These are phyloP conservation scores for Ophiostoma himal-ulmi DNA, from an alignment of 2,329 filamentous ascomycete genomes.

Conservation along the genomic window DNA sequence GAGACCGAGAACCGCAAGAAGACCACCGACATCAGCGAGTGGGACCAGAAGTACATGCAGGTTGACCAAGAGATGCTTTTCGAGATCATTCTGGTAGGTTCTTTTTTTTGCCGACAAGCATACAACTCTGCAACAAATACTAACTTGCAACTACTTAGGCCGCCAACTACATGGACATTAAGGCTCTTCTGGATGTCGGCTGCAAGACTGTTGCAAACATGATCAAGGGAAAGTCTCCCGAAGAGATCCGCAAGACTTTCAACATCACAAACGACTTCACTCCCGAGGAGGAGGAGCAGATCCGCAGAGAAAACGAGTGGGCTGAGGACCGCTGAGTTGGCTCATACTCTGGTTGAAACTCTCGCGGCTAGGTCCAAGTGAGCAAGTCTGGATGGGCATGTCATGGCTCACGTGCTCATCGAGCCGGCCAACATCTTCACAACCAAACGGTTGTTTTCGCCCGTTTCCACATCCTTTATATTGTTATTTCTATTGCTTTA, in stretches of 20 bases:
- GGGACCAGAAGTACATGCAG: constrained; percentile 99
- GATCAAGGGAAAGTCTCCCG: constrained; percentile 99
- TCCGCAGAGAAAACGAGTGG: constrained; percentile 86
- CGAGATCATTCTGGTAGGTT: constrained; percentile 86
- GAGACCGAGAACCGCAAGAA: constrained; percentile 94
- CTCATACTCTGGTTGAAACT: too few relatives aligned
- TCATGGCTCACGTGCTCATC: background rate
- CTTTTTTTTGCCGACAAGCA: too few relatives aligned
- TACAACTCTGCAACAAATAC: background rate
- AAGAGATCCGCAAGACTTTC: constrained; percentile 99
- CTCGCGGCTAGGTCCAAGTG: background rate
- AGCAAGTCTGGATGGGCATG: background rate
- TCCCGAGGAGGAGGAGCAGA: constrained; percentile 97
- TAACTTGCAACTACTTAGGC: constrained; percentile 49
- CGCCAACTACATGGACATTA: constrained; percentile 98
- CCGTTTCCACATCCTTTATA: too few relatives aligned
- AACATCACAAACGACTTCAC: constrained; percentile 99
- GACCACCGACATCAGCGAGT: constrained; percentile 98
- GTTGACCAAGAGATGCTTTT: constrained; percentile 99
- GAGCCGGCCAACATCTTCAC: too few relatives aligned
- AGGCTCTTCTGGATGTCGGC: constrained; percentile 91
- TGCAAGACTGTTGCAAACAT: constrained; percentile 99
- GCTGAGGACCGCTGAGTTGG: constrained; percentile 65
- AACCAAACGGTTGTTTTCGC: background rate
- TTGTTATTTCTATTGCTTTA: too few relatives aligned